These are phyloP conservation scores for Aspergillus arachidicola DNA, from an alignment of 2,329 filamentous ascomycete genomes.

Conservation along the genomic window DNA sequence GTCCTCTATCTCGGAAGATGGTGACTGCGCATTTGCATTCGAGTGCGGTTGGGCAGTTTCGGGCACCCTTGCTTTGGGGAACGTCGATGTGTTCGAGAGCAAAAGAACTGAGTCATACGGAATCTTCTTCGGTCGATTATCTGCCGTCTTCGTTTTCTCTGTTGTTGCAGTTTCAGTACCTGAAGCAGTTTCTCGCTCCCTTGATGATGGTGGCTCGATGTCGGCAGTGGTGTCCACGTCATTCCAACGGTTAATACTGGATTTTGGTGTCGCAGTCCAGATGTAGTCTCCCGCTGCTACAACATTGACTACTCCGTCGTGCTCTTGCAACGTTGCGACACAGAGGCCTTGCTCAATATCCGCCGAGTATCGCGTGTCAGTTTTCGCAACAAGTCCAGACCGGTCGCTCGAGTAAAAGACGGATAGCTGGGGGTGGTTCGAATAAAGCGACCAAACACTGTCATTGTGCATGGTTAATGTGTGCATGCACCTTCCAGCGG, in stretches of 20 bases:
- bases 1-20: constrained; percentile 51
- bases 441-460: constrained; percentile 95
- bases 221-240: constrained; percentile 79
- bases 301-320: constrained; percentile 68
- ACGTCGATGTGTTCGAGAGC: constrained; percentile 80
- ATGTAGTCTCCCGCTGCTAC: constrained; percentile 71
- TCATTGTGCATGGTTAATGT: constrained; percentile 99
- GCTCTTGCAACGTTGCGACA: constrained; percentile 88
- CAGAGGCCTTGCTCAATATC: constrained; percentile 88
- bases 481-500: constrained; percentile 93
- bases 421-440: constrained; percentile 78
- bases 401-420: constrained; percentile 96
- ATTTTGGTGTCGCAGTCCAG: constrained; percentile 88
- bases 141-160: constrained; percentile 17
- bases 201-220: constrained; percentile 55
- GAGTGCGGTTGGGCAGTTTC: constrained; percentile 59
- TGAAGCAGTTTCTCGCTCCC: constrained; percentile 52
- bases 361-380: constrained; percentile 75
- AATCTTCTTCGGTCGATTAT: constrained; percentile 56
- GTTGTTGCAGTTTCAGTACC: constrained; percentile 35
- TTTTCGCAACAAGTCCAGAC: constrained; percentile 92
- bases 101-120: constrained; percentile 76
- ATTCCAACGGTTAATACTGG: constrained; percentile 88
- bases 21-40: constrained; percentile 55
- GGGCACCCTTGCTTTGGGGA: constrained; percentile 62